Conservation (phyloP, 495 filamentous ascomycete genomes). For the Talaromyces proteolyticus region DNA sequence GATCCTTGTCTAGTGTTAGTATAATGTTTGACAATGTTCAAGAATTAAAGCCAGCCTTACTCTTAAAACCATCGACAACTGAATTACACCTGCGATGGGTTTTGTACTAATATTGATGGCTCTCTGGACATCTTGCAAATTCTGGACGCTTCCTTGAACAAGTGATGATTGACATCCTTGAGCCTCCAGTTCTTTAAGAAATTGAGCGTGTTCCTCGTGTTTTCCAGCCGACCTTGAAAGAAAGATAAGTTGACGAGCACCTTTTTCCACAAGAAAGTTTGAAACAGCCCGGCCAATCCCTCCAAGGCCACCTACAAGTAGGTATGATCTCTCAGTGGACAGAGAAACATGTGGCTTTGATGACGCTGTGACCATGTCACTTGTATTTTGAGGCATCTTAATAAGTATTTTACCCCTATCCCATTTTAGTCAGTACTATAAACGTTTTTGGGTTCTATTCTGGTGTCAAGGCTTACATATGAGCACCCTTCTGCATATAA, state of each 20-base stretch:
- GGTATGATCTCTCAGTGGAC: constrained; percentile 27
- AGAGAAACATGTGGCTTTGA: constrained; percentile 1
- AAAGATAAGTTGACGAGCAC: constrained; percentile 49
- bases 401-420: constrained; percentile 24
- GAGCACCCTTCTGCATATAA: constrained; percentile 35
- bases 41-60: constrained; percentile 14
- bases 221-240: constrained; percentile 26
- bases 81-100: constrained; percentile 30
- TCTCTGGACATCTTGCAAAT: constrained; percentile 12
- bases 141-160: constrained; percentile 20
- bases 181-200: constrained; percentile 28
- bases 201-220: constrained; percentile 16
- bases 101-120: constrained; percentile 11
- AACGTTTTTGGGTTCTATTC: too few species aligned
- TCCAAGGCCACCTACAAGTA: constrained; percentile 47
- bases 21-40: constrained; percentile 1
- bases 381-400: constrained; percentile 14
- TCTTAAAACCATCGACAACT: constrained; percentile 34
- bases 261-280: constrained; percentile 52
- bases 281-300: constrained; percentile 57
- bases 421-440: too few species aligned
- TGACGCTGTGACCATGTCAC: constrained; percentile 10
- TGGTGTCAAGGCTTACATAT: too few species aligned
- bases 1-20: not conserved
- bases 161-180: constrained; percentile 24